Conservation (phyloP, 2,329 filamentous ascomycete species). For the Sclerotinia trifoliorum region DNA sequence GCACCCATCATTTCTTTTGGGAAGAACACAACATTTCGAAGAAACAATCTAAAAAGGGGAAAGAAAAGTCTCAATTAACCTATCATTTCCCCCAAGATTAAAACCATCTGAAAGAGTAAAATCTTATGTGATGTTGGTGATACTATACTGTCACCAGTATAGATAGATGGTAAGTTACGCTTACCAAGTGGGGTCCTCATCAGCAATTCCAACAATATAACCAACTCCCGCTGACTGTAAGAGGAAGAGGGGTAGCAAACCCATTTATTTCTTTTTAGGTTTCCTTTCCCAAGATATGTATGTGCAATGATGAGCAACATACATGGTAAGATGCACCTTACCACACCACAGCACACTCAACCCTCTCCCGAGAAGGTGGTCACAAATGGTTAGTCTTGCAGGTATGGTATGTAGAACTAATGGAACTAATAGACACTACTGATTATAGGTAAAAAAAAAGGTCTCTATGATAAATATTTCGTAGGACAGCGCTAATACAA, state of each 20-base stretch:
- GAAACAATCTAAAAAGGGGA: not conserved
- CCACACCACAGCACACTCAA: not conserved
- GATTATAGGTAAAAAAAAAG: not conserved
- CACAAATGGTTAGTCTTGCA: conserved; percentile 13
- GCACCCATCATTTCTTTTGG: not conserved
- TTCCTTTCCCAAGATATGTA: not conserved
- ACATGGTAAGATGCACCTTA: not conserved
- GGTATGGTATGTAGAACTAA: not conserved
- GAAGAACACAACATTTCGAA: not conserved
- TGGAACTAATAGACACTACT: not conserved
- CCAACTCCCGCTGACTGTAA: conserved; percentile 13
- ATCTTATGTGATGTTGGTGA: conserved; percentile 13
- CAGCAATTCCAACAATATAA: not conserved
- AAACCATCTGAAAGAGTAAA: not conserved
- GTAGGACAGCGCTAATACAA: not conserved
- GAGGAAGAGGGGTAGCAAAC: not conserved
- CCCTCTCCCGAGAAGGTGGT: conserved; percentile 9
- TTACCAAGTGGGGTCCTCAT: conserved; percentile 5
- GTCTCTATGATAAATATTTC: not conserved
- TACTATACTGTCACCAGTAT: not conserved
- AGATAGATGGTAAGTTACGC: not conserved
- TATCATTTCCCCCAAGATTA: not conserved
- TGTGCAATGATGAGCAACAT: conserved; percentile 6
- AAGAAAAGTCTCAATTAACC: no score
- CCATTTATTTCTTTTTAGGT: not conserved